Evolutionary conservation across 176 grass and related monocot genomes (phyloP).

Genomic region (Pontederia paniculata): DNA sequence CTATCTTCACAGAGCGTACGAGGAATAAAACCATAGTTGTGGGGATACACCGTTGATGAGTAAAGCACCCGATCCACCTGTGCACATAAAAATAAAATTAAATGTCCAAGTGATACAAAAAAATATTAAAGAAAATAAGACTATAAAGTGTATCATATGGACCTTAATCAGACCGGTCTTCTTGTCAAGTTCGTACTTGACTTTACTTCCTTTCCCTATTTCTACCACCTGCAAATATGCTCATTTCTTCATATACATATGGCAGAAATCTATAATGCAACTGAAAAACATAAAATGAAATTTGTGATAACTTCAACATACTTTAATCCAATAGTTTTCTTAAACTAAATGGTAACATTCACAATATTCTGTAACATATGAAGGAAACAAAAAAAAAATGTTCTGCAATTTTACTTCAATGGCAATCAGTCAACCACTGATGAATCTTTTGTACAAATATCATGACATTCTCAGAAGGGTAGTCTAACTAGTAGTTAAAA

Average conservation of each 20-base stretch:
- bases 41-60: constrained; percentile 92
- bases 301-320: no score
- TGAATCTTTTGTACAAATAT: neutral
- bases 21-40: constrained; percentile 98
- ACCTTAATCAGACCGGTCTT: constrained; percentile 97
- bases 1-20: constrained; percentile 94
- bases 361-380: no score
- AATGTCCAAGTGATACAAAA: neutral
- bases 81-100: neutral
- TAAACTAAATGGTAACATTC: no score
- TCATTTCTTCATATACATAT: no score
- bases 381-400: no score
- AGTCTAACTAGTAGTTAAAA: constrained; percentile 5
- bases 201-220: constrained; percentile 85
- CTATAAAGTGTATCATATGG: neutral
- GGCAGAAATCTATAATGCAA: no score
- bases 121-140: neutral
- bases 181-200: constrained; percentile 98
- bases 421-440: no score
- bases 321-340: no score
- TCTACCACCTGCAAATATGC: constrained; percentile 57
- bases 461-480: neutral
- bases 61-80: constrained; percentile 94
- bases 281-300: no score
- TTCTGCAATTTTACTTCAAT: no score